Percentiles rank a stretch among this genome's conserved stretches.
Evolutionary conservation across 2,329 filamentous ascomycete genomes (phyloP).

Genomic region (Fusarium sp.): DNA sequence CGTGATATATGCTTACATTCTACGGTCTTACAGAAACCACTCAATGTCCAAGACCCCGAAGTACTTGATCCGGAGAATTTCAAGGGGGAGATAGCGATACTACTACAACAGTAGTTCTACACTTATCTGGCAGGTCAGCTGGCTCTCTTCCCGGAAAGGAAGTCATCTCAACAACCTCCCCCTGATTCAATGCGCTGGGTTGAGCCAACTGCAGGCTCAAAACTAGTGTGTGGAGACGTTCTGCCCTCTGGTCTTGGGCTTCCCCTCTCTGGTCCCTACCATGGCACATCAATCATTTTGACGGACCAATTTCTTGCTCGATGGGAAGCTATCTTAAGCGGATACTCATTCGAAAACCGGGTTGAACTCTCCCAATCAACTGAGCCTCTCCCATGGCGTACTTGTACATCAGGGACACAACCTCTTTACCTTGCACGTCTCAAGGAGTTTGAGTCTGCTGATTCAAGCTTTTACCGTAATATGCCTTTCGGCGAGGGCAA

Average conservation of each 20-base stretch:
- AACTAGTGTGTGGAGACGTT: background rate
- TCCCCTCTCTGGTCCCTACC: background rate
- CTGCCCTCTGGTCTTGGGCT: background rate
- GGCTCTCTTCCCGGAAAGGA: constrained; percentile 1
- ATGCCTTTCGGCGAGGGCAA: too few relatives aligned
- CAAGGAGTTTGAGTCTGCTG: background rate
- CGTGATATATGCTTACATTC: too few relatives aligned
- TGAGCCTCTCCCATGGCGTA: too few relatives aligned
- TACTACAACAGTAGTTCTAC: constrained; percentile 26
- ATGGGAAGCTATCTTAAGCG: background rate
- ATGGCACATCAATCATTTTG: background rate
- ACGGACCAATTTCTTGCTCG: background rate
- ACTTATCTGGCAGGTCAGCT: background rate
- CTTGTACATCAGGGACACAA: background rate
- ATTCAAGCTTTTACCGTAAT: too few relatives aligned
- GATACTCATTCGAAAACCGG: background rate
- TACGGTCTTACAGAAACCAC: too few relatives aligned
- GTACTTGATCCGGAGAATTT: background rate
- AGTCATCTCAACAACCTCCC: background rate
- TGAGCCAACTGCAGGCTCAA: background rate
- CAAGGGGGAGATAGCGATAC: constrained; percentile 16
- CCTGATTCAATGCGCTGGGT: constrained; percentile 9
- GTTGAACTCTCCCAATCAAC: background rate
- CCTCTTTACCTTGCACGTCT: background rate
- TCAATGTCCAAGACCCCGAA: background rate